These are phyloP conservation scores for Boletus bicolor DNA, from an alignment of 768 basidiomycete genomes.

Conservation along the genomic window DNA sequence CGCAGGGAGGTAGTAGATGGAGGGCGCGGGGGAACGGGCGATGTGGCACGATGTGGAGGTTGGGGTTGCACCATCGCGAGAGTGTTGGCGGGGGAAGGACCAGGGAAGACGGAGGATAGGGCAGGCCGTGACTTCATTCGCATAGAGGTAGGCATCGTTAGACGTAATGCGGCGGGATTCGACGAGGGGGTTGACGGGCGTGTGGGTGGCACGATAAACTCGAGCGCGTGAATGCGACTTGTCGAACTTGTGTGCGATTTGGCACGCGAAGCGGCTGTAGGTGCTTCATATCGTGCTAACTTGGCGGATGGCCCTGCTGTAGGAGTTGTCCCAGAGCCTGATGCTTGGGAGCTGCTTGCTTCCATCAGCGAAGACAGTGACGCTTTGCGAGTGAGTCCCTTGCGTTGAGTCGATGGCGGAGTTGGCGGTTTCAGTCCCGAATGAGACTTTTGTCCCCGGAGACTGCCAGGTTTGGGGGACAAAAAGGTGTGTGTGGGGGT, in stretches of 20 bases:
- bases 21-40: slow-evolving; percentile 59
- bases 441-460: slow-evolving; percentile 83
- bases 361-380: slow-evolving; percentile 76
- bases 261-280: slow-evolving; percentile 79
- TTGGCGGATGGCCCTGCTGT: slow-evolving; percentile 36
- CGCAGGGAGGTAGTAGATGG: slow-evolving; percentile 53
- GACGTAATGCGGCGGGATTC: slow-evolving; percentile 70
- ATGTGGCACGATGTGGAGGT: slow-evolving; percentile 46
- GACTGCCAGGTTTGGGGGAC: slow-evolving; percentile 65
- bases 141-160: slow-evolving; percentile 85
- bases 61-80: slow-evolving; percentile 26
- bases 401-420: slow-evolving; percentile 60
- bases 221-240: slow-evolving; percentile 53
- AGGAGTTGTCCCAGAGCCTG: slow-evolving; percentile 46
- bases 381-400: slow-evolving; percentile 65
- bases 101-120: slow-evolving; percentile 71
- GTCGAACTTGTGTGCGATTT: slow-evolving; percentile 67
- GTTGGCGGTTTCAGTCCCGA: slow-evolving; percentile 75
- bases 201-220: slow-evolving; percentile 70
- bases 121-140: slow-evolving; percentile 72
- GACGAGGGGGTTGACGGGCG: slow-evolving; percentile 78
- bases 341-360: slow-evolving; percentile 50
- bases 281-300: slow-evolving; percentile 62
- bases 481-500: slow-evolving; percentile 55
- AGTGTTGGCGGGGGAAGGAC: slow-evolving; percentile 34